phyloP scores from a whole-genome alignment of 1,284 basidiomycete genomes.

The Neotropicomus parvogracilis region DNA sequence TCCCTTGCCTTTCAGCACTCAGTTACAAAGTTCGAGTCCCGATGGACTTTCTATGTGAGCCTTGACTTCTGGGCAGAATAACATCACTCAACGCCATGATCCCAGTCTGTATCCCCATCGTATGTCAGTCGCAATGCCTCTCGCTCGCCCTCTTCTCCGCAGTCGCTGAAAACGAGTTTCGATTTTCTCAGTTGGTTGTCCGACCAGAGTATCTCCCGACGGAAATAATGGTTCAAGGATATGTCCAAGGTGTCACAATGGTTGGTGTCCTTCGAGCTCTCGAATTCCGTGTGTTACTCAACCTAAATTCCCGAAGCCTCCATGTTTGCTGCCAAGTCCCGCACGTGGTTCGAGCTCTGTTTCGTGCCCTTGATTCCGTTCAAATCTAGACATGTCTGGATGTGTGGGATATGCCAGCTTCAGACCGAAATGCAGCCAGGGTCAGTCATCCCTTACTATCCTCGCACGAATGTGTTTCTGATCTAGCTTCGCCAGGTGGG shows the following conservation, averaged over 20 bases:
- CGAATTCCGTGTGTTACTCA: background rate
- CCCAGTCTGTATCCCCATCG: constrained; percentile 48
- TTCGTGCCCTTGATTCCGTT: constrained; percentile 50
- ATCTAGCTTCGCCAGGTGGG: constrained; percentile 37
- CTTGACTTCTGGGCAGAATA: background rate
- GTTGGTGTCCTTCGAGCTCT: constrained; percentile 24
- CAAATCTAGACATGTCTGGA: constrained; percentile 44
- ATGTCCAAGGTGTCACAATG: constrained; percentile 50
- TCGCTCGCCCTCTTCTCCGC: constrained; percentile 5
- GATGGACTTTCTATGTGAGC: constrained; percentile 36
- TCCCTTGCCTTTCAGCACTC: background rate
- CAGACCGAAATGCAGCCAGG: constrained; percentile 42
- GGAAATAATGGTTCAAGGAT: constrained; percentile 41
- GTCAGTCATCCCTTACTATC: constrained; percentile 32
- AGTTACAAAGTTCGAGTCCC: background rate
- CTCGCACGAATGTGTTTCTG: background rate
- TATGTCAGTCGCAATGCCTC: constrained; percentile 37
- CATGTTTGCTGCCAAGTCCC: constrained; percentile 46
- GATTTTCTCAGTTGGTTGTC: constrained; percentile 44
- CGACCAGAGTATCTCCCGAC: constrained; percentile 43
- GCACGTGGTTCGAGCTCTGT: constrained; percentile 52
- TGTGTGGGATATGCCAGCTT: constrained; percentile 52
- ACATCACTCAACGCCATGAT: constrained; percentile 1
- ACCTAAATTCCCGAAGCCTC: constrained; percentile 31
- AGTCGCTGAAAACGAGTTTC: constrained; percentile 12